Base-by-base conservation (phyloP, 768 basidiomycete genomes). In the Neoboletus magnificus region DNA sequence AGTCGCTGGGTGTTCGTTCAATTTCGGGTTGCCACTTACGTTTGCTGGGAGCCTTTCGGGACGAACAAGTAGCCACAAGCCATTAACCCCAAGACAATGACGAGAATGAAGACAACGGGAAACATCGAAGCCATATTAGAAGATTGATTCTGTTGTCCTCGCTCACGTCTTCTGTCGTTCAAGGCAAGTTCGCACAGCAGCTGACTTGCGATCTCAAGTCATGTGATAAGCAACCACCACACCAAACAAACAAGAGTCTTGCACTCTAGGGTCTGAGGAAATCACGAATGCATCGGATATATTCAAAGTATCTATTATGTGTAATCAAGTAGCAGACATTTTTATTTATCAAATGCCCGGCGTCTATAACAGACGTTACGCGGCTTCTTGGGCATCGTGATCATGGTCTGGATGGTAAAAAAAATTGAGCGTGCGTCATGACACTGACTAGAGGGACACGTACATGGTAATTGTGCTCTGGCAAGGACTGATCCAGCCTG, bases 391-490 rank as follows among this genome's bases (percentile, higher is more conserved):
- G 95, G 94, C 76, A 92, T 85, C 45, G 91, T 89, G 64, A 98
- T 94, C 91, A 98, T 90, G 20, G 93, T 95, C 92, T 96, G 65
- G 12, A 62, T 9, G 2, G 30, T 13, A 48, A 4, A 48, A 52
- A n/a, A 48, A 18, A 33, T 8, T 57, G 45, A 69, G 54, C 1
- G 52, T 9, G 18, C 2, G 56, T 40, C 46, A 54, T n/a, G 30
- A 22, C 48, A 54, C 43, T 36, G 11, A 4, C 22, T 22, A 5
- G 50, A 39, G 13, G 45, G 27, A 48, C 2, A 79, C 91, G 49
- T 74, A 94, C 93, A 65, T 91, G 87, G 73, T 94, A 99, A 74
- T 98, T 93, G 58, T 93, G 83, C 40, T 79, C 79, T 5, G 96
- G 95, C 53, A 99, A 78, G 9, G 61, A 47, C 36, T 67, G 62